Evolutionary conservation across 2,329 filamentous ascomycete genomes (phyloP), one percentile per base, ranked within the genome.

Genomic region (Bimuria novae-zelandiae): DNA sequence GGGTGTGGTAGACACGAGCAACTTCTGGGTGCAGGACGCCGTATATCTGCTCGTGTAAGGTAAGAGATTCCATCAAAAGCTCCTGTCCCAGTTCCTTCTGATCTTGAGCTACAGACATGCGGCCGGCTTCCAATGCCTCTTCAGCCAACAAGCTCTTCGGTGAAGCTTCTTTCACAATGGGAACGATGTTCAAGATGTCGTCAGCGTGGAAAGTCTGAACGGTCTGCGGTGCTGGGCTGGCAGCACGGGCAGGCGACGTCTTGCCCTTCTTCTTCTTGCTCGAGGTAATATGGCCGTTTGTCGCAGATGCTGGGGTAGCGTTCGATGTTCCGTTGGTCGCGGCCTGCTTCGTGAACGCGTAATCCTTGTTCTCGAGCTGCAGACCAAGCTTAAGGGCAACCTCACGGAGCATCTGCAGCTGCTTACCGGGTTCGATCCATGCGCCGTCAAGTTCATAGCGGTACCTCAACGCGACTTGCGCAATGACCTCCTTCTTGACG

Each of bases 1-100:
- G 77, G 47, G 89, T 92, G 76, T 96, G 93, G 80, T 99, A 99
- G 23, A 96, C 89, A 59, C 92, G 87, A 41, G 93, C 94, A 54
- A 97, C 93, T 76, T 99, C 94, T 1, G 94, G 92, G 72, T 99
- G 94, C 22, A 99, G 82, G 52, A 97, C 95, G 55, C 94, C 94
- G 68, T 99, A 99, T 63, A 99, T 97, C 75, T 99, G 94, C 80
- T 99, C 94, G 69, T 99, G 93, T 37, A 99, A 80, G 40, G 94
- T 96, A 55, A 99, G 79, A 32, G 92, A 97, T 76, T 99, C 94
- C n/a, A 97, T 80, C 25, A 99, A 84, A 51, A 99, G 83, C 75
- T 99, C 94, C 75, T 97, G 92, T 35, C 94, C 94, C 40, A 99
- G 85, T 76, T 97, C 94, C 78, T 90, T 93, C 79, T 99, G 92